A percentile compares a stretch with the other conserved stretches of the same genome.
Evolutionary conservation across 805 yeast species (phyloP).

Genomic region (Ogataea methylovora): DNA sequence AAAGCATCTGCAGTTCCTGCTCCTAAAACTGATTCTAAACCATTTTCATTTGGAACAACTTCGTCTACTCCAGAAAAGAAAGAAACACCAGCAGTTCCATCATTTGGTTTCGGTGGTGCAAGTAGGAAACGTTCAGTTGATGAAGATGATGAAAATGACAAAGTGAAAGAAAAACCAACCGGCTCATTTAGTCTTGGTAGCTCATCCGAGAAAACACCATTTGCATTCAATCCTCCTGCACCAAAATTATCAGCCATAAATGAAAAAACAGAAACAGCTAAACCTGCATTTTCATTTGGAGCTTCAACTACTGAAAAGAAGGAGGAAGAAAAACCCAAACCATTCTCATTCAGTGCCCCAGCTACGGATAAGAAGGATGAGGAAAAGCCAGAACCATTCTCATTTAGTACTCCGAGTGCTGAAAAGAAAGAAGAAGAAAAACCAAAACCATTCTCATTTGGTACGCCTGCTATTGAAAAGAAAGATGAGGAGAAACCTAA

Average conservation of each 20-base stretch:
- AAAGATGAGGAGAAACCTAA: too few relatives aligned
- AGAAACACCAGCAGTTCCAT: neutral
- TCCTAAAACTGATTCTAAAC: constrained; percentile 1
- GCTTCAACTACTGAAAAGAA: too few relatives aligned
- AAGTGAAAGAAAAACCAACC: neutral
- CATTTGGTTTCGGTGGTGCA: neutral
- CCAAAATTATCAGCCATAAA: too few relatives aligned
- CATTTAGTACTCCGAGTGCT: too few relatives aligned
- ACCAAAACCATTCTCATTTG: neutral
- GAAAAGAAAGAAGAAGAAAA: too few relatives aligned
- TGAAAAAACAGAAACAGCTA: neutral
- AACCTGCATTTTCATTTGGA: constrained; percentile 2
- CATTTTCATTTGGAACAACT: constrained; percentile 4
- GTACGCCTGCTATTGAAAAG: neutral
- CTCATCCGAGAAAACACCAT: neutral
- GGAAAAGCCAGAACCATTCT: neutral
- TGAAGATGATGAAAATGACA: neutral
- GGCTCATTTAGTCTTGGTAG: constrained; percentile 1
- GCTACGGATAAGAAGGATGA: neutral
- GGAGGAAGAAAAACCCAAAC: neutral
- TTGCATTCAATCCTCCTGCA: neutral
- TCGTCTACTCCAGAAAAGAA: neutral
- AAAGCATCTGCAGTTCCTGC: too few relatives aligned
- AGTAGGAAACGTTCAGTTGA: neutral
- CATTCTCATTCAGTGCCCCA: neutral